Percentiles rank a stretch among this genome's conserved stretches.
These are phyloP conservation scores for Metschnikowia lochheadii DNA, from an alignment of 805 yeast species.

Conservation along the genomic window DNA sequence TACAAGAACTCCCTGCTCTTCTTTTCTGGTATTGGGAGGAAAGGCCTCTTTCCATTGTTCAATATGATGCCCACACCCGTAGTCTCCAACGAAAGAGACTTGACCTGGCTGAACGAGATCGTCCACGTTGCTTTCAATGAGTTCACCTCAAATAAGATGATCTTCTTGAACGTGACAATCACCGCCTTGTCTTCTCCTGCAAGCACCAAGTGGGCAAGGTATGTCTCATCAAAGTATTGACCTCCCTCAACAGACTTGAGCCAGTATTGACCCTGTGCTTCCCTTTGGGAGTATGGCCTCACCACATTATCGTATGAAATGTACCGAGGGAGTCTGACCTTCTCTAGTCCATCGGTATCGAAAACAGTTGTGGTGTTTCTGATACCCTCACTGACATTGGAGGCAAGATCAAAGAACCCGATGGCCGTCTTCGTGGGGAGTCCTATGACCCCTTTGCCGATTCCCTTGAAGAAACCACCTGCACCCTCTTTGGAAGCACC, in stretches of 20 bases:
- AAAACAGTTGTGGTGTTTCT: slow-evolving; percentile 87
- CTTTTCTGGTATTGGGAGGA: slow-evolving; percentile 74
- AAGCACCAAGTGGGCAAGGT: slow-evolving; percentile 79
- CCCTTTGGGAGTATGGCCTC: slow-evolving; percentile 72
- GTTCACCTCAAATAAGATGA: slow-evolving; percentile 63
- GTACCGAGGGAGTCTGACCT: slow-evolving; percentile 78
- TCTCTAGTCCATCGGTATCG: slow-evolving; percentile 71
- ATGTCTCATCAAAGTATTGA: slow-evolving; percentile 61
- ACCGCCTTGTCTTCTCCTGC: slow-evolving; percentile 79
- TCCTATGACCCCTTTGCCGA: slow-evolving; percentile 94
- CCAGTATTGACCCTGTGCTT: slow-evolving; percentile 94
- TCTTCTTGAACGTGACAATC: slow-evolving; percentile 66
- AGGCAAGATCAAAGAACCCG: slow-evolving; percentile 89
- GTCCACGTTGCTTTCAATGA: slow-evolving; percentile 67
- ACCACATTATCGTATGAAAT: slow-evolving; percentile 68
- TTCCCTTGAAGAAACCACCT: slow-evolving; percentile 85
- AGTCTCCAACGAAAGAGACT: slow-evolving; percentile 67
- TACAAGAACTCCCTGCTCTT: slow-evolving; percentile 63
- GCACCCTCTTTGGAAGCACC: slow-evolving; percentile 92
- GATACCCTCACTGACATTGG: slow-evolving; percentile 90
- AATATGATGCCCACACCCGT: slow-evolving; percentile 73
- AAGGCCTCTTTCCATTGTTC: slow-evolving; percentile 44
- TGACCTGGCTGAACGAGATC: slow-evolving; percentile 58
- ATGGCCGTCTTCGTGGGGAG: slow-evolving; percentile 95
- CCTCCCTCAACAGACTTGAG: slow-evolving; percentile 83